Base-by-base conservation (phyloP, 371 early-diverging fungal species). In the Apophysomyces variabilis region DNA sequence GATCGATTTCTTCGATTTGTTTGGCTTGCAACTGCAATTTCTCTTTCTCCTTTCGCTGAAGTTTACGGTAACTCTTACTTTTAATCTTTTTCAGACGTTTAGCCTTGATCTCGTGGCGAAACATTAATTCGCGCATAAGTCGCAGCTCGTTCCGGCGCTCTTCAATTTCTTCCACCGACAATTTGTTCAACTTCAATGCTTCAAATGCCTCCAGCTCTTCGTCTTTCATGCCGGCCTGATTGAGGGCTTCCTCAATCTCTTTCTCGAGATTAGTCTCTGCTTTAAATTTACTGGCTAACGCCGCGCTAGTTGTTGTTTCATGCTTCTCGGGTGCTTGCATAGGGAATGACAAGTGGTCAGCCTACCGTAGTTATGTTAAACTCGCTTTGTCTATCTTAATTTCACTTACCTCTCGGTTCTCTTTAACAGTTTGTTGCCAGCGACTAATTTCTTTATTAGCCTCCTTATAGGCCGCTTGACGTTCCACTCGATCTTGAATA, bases 71-170 rank as follows among this genome's bases (percentile, higher is more conserved):
- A 11, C 93, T 82, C 78, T 97, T 97, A 81, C 92, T 92, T 83
- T 99, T 99, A 80, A 99, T 98, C 84, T 99, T 99, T 60, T 96
- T 91, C 39, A 93, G 81, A 62, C 95, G 89, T 77, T 95, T 97
- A 59, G 90, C 90, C 69, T 96, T 96, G 46, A 88, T 84, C 73
- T 99, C 97, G 59, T 93, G 87, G 47, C 94, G 91, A 84, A 96
- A 97, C 90, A 96, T 87, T 56, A 98, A 79, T 60, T 95, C 93
- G 36, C 98, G 92, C 93, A 96, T 92, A 82, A 89, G 85, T 14
- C 90, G 90, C 58, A 97, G 83, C 59, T 99, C 95, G 1, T 84
- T 78, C 11, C 90, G 88, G 14, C 94, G 88, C 32, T 73, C 83
- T 37, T 85, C 85, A 1, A 95, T 88, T 73, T 97, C 94, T 60